phyloP scores from a whole-genome alignment of 345 rosid species.

The Euphorbia lathyris region DNA sequence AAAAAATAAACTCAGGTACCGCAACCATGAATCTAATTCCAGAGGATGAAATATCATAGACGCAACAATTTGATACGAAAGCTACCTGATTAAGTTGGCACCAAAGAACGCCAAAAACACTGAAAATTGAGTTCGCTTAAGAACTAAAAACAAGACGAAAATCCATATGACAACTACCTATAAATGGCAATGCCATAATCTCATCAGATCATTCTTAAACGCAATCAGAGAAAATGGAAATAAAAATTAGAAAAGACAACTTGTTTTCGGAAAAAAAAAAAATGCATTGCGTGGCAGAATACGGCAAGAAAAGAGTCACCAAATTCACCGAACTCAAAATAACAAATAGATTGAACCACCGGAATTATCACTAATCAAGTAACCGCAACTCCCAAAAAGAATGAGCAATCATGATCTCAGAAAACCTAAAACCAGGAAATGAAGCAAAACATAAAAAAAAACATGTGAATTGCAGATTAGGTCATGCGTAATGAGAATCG shows the following conservation, averaged over 20 bases:
- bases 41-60: background rate
- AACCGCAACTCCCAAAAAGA: constrained; percentile 1
- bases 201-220: background rate
- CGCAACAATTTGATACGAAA: background rate
- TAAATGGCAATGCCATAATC: background rate
- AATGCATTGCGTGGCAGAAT: constrained; percentile 13
- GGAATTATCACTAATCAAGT: background rate
- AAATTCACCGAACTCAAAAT: constrained; percentile 22
- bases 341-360: constrained; percentile 16
- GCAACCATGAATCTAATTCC: background rate
- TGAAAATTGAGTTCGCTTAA: background rate
- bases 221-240: background rate
- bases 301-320: constrained; percentile 15
- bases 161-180: background rate
- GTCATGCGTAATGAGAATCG: background rate
- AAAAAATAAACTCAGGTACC: background rate
- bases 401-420: background rate
- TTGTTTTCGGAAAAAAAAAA: background rate
- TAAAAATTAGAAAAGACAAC: background rate
- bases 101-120: background rate
- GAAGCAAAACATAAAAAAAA: background rate
- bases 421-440: background rate
- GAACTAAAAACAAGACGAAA: background rate
- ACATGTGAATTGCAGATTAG: background rate
- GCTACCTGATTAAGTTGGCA: background rate